Base-by-base conservation (phyloP, 1,139 yeast genomes). In the Magnusiomyces sp. region DNA sequence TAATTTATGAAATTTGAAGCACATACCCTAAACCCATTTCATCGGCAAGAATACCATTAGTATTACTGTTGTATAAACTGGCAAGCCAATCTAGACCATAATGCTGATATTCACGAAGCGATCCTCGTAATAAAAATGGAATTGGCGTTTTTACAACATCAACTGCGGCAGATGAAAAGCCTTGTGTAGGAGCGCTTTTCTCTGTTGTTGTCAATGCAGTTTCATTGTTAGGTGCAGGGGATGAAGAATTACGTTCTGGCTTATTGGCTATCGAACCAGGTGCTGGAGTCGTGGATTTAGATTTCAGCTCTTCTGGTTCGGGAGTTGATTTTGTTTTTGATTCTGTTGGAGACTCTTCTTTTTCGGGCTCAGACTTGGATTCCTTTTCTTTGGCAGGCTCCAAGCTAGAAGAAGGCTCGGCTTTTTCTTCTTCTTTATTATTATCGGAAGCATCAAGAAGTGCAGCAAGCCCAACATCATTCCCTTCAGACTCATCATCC, bases 31-130 rank as follows among this genome's bases (percentile, higher is more conserved):
- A 75, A 52, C 99, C 99, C 99, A 92, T 92, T 65, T 92, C 99
- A 68, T 92, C 99, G 0, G 99, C 99, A 47, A 94, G 75, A 51
- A 94, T 94, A 55, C 99, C 98, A 65, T 92, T 94, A 5, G 97
- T 94, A 53, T 86, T 81, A 62, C 88, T 88, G 62, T 88, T 87
- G 68, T 90, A 92, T 54, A 94, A 71, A 50, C 97, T 89, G 0
- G 97, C 97, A 47, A 94, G 71, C 99, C 98, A 94, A 59, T 94
- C 95, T 44, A 94, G 74, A 52, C 99, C 99, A 64, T 88, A 95
- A 55, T 89, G 92, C 66, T 94, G 98, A 61, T 94, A 94, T 6
- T 82, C 90, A 64, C 99, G 81, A 46, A 94, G 71, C 0, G 80
- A 78, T 23, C 98, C 99, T 52, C 92, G 75, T 33, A 87, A 68